Evolutionary conservation across 2,329 filamentous ascomycete genomes (phyloP).

Genomic region (Paecilomyces fulvus): DNA sequence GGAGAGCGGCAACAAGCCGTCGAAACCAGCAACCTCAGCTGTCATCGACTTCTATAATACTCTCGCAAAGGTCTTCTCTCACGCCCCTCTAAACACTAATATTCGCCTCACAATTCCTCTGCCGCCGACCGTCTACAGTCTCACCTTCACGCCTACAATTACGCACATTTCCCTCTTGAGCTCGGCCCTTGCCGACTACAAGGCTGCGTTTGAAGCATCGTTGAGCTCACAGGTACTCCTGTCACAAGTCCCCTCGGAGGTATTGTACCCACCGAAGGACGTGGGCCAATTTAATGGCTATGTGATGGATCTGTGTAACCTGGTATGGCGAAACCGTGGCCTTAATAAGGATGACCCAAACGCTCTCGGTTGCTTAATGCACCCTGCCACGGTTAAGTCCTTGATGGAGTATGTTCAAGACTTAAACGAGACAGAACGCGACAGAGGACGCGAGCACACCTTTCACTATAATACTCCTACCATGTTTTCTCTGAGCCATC

Average conservation of each 20-base stretch:
- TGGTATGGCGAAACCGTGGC: constrained; percentile 67
- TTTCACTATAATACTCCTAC: constrained; percentile 29
- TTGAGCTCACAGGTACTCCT: constrained; percentile 33
- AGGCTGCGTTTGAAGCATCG: constrained; percentile 61
- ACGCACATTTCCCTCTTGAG: constrained; percentile 61
- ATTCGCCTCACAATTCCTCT: constrained; percentile 63
- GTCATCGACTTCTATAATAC: constrained; percentile 62
- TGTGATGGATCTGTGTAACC: constrained; percentile 80
- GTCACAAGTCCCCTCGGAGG: constrained; percentile 21
- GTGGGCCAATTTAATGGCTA: constrained; percentile 71
- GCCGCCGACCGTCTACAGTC: constrained; percentile 58
- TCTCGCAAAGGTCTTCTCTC: constrained; percentile 48
- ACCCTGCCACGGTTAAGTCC: constrained; percentile 35
- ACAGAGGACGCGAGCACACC: constrained; percentile 18
- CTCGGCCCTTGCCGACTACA: constrained; percentile 62
- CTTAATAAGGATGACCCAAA: constrained; percentile 59
- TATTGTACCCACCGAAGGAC: constrained; percentile 49
- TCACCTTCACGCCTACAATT: constrained; percentile 59
- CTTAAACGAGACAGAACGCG: constrained; percentile 26
- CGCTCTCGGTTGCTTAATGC: constrained; percentile 46
- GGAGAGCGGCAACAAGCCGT: constrained; percentile 2
- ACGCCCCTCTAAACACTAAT: constrained; percentile 42
- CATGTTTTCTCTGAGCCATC: constrained; percentile 42
- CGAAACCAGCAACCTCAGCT: constrained; percentile 39
- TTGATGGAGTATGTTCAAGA: constrained; percentile 35